Evolutionary conservation across 768 basidiomycete species (phyloP).

Genomic region (Suillus subalutaceus): DNA sequence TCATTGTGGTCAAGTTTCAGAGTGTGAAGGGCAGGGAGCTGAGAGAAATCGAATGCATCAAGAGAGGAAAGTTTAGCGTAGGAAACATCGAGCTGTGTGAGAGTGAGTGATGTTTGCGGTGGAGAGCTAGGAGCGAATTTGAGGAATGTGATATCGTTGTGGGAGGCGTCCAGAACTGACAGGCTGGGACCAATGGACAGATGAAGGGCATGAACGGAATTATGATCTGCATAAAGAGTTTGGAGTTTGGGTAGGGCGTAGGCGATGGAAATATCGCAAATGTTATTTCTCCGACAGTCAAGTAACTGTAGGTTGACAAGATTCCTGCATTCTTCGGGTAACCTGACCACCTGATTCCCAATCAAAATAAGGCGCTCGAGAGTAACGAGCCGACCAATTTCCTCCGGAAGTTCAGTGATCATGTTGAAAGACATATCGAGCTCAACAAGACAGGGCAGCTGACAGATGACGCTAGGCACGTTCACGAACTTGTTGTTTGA

Average conservation of each 20-base stretch:
- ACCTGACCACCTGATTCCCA: constrained; percentile 77
- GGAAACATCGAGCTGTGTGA: constrained; percentile 84
- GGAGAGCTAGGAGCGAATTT: constrained; percentile 58
- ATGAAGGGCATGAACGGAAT: constrained; percentile 79
- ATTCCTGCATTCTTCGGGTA: constrained; percentile 62
- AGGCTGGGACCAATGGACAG: constrained; percentile 71
- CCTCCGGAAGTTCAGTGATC: constrained; percentile 78
- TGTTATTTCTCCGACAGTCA: constrained; percentile 85
- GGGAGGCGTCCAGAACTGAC: constrained; percentile 67
- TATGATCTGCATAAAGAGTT: constrained; percentile 77
- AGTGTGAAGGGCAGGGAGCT: constrained; percentile 68
- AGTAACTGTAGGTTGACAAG: constrained; percentile 67
- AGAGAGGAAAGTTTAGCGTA: constrained; percentile 86
- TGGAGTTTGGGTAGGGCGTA: constrained; percentile 71
- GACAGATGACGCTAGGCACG: constrained; percentile 75
- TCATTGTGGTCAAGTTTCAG: constrained; percentile 87
- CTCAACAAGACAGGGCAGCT: constrained; percentile 73
- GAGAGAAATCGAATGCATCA: constrained; percentile 71
- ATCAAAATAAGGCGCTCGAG: constrained; percentile 79
- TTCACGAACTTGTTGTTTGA: constrained; percentile 91
- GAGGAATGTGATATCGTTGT: constrained; percentile 89
- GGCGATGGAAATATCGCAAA: constrained; percentile 73
- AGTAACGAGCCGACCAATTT: constrained; percentile 67
- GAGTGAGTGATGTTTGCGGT: constrained; percentile 48
- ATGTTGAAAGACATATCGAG: constrained; percentile 96